Evolutionary conservation across 129 eudicot species (phyloP), one percentile per base, ranked within the genome.

Genomic region (Chrysanthemum seticuspe): DNA sequence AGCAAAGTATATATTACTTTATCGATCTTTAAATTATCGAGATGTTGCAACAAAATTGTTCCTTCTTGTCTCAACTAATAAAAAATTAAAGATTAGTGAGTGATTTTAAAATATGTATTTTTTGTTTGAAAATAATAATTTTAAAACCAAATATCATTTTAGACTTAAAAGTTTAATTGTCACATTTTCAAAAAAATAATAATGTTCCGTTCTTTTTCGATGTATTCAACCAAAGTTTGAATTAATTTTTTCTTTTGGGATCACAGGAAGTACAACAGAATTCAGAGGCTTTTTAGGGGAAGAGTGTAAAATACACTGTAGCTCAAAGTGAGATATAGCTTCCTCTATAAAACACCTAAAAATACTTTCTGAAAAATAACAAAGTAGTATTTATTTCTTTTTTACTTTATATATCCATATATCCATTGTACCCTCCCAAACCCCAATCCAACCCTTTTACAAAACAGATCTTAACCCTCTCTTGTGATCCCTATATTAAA

Each of bases 361-460:
- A 57, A 27, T 8, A 57, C 62, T 76, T 76, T 58, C 23, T 57
- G 25, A 14, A 65, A 62, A 62, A 15, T 34, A 14, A 25, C 27
- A 51, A 68, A 68, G 25, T 23, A 68, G 44, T 71, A 23, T 56
- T 45, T 27, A 63, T 55, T 56, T 63, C 15, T 62, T 78, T 67
- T 48, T 54, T 6, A 62, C 67, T 62, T 62, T 62, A 21, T 21
- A 52, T n/a, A 40, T 40, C 9, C 9, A 40, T 36, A 36, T 36
- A 6, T 40, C 47, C 10, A 72, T 72, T 57, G 78, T 78, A 72
- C 82, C 72, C 47, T 53, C 60, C 21, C 72, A 65, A 45, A 71
- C 82, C 70, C 62, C 82, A 78, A 78, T 64, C 82, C 66, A 72
- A 27, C 78, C 74, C 73, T 13, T 50, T 55, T 78, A 57, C 68